phyloP scores from a whole-genome alignment of 257 asterid species.

The Orobanche coerulescens region DNA sequence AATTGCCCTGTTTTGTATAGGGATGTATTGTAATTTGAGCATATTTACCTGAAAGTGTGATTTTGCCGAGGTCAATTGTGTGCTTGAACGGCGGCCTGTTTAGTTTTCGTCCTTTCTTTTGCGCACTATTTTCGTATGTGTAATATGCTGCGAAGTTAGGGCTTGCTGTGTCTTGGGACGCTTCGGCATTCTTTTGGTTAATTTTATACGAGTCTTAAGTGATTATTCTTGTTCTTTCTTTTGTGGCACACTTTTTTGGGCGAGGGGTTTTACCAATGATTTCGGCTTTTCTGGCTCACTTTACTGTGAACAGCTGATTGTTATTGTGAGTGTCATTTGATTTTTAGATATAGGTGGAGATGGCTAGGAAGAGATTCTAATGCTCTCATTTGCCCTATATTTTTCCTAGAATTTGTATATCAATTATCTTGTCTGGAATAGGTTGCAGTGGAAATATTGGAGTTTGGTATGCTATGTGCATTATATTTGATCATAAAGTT shows the following conservation, averaged over 20 bases:
- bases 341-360: neutral
- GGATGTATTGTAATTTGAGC: conserved; percentile 12
- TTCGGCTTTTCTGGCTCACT: conserved; percentile 6
- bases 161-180: conserved; percentile 18
- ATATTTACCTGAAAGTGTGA: neutral
- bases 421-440: conserved; percentile 11
- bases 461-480: neutral
- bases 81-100: neutral
- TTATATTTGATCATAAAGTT: conserved; percentile 8
- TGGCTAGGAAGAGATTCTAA: conserved; percentile 1
- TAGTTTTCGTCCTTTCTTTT: conserved; percentile 5
- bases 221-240: neutral
- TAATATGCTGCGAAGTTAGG: conserved; percentile 15
- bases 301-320: neutral
- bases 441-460: neutral
- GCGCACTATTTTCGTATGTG: neutral
- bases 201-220: neutral
- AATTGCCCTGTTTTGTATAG: conserved; percentile 3
- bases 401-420: conserved; percentile 15
- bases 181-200: conserved; percentile 4
- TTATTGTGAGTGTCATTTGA: conserved; percentile 4
- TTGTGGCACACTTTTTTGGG: neutral
- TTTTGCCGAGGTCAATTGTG: conserved; percentile 17
- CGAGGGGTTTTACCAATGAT: neutral
- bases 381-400: neutral